phyloP scores from a whole-genome alignment of 1,284 basidiomycete genomes.

The Irpex rosettiformis region DNA sequence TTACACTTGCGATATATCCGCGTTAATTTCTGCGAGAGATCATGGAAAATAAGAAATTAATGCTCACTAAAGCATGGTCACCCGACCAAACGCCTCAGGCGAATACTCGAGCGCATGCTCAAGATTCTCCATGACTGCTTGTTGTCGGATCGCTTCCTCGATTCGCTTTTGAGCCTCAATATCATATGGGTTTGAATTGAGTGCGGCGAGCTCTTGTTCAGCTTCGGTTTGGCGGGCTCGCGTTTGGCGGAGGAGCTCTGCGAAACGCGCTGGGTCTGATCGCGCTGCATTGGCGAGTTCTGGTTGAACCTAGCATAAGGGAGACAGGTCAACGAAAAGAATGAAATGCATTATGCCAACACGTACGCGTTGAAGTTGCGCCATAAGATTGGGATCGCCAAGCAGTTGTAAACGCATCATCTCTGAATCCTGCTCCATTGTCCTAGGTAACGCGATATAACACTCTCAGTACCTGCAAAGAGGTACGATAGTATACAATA shows the following conservation, averaged over 20 bases:
- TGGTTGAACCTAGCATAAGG: conserved; percentile 59
- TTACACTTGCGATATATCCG: not conserved
- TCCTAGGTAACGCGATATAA: conserved; percentile 32
- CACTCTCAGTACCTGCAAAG: not conserved
- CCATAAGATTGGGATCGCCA: conserved; percentile 79
- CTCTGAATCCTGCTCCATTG: conserved; percentile 78
- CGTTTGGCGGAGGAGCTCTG: conserved; percentile 66
- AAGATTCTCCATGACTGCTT: conserved; percentile 90
- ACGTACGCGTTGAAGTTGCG: conserved; percentile 66
- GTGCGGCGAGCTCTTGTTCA: conserved; percentile 61
- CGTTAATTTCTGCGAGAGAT: not conserved
- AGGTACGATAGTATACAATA: not conserved
- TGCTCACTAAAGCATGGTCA: conserved; percentile 96
- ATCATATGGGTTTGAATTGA: conserved; percentile 88
- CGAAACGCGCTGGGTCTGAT: conserved; percentile 69
- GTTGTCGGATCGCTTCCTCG: conserved; percentile 90
- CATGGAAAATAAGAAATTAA: conserved; percentile 11
- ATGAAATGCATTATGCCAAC: conserved; percentile 1
- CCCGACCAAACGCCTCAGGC: conserved; percentile 91
- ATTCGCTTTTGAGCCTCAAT: conserved; percentile 91
- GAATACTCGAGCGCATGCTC: conserved; percentile 89
- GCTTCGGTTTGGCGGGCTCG: conserved; percentile 53
- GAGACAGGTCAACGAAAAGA: not conserved
- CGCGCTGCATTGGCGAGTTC: conserved; percentile 76
- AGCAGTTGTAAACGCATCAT: conserved; percentile 87